phyloP scores from a whole-genome alignment of 1,139 yeast species.

The Kurtzmaniella quercitrusa region DNA sequence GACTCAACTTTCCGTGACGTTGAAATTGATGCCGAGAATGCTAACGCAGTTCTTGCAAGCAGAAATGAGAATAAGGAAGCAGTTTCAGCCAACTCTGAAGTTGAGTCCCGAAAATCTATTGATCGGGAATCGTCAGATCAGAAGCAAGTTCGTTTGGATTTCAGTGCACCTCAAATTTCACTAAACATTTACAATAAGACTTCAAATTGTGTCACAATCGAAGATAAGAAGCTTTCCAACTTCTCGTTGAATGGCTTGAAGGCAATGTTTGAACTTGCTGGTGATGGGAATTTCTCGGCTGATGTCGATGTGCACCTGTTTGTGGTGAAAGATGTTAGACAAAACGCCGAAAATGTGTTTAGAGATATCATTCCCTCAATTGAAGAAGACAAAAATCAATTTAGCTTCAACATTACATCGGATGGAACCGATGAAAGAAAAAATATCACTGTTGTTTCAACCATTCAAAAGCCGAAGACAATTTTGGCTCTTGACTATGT shows the following conservation, averaged over 20 bases:
- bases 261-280: constrained; percentile 44
- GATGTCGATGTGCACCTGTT: constrained; percentile 68
- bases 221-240: constrained; percentile 49
- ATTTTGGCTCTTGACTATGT: constrained; percentile 84
- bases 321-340: constrained; percentile 71
- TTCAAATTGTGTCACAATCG: constrained; percentile 28
- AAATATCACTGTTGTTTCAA: constrained; percentile 49
- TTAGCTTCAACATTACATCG: constrained; percentile 51
- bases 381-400: constrained; percentile 63
- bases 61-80: constrained; percentile 15
- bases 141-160: constrained; percentile 43
- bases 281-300: constrained; percentile 55
- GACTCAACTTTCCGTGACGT: constrained; percentile 44
- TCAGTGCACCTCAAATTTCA: constrained; percentile 60
- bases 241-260: constrained; percentile 62
- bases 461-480: constrained; percentile 76
- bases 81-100: constrained; percentile 2
- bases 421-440: constrained; percentile 38
- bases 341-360: constrained; percentile 60
- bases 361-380: constrained; percentile 76
- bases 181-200: constrained; percentile 65
- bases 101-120: background rate
- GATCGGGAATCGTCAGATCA: constrained; percentile 22
- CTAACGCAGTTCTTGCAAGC: constrained; percentile 39
- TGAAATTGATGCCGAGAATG: constrained; percentile 60